These are phyloP conservation scores for Alternaria sp. DNA, from an alignment of 2,329 filamentous ascomycete species.

Conservation along the genomic window DNA sequence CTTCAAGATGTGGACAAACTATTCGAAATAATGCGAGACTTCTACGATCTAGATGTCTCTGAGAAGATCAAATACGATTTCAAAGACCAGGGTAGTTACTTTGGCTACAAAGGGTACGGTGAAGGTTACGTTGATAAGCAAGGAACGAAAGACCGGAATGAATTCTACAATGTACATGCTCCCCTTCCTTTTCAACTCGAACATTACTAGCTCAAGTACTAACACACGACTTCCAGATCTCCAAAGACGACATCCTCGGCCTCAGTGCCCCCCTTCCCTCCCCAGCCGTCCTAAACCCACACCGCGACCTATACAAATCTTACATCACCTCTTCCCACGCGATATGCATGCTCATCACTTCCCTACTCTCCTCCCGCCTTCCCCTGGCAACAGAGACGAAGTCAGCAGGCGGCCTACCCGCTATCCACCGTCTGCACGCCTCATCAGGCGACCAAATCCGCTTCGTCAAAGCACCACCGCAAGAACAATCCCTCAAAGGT, in stretches of 20 bases:
- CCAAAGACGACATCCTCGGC: conserved; percentile 60
- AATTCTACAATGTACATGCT: conserved; percentile 60
- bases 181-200: not conserved
- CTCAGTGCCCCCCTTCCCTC: conserved; percentile 49
- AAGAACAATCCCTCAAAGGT: conserved; percentile 51
- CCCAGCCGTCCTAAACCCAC: conserved; percentile 50
- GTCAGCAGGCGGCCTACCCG: conserved; percentile 49
- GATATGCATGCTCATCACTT: conserved; percentile 55
- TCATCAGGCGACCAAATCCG: conserved; percentile 62
- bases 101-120: conserved; percentile 59
- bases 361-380: conserved; percentile 54
- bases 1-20: conserved; percentile 54
- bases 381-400: conserved; percentile 32
- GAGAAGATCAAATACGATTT: conserved; percentile 65
- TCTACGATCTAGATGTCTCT: conserved; percentile 57
- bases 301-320: conserved; percentile 47
- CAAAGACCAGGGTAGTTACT: conserved; percentile 57
- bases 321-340: conserved; percentile 56
- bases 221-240: conserved; percentile 41
- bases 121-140: conserved; percentile 54
- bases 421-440: conserved; percentile 54
- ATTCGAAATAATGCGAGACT: conserved; percentile 54
- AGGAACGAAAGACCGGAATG: conserved; percentile 59
- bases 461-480: conserved; percentile 59
- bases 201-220: not conserved